phyloP scores from a whole-genome alignment of 2,329 filamentous ascomycete species.

The Claviceps spartinae region DNA sequence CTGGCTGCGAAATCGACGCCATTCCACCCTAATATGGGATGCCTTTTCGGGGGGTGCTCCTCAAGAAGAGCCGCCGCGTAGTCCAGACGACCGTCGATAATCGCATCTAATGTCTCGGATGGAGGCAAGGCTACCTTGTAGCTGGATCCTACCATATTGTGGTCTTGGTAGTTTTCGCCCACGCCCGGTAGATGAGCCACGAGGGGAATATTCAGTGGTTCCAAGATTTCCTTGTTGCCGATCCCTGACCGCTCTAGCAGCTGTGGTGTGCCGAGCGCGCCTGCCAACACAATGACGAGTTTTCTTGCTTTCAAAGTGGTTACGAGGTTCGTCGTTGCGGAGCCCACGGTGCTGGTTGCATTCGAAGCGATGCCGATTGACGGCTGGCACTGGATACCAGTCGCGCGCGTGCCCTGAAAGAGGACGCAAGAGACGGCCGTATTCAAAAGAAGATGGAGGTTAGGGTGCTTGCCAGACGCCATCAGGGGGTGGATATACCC shows the following conservation, averaged over 20 bases:
- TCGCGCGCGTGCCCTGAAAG: slow-evolving; percentile 36
- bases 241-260: slow-evolving; percentile 51
- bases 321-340: background rate
- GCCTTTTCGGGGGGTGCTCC: slow-evolving; percentile 17
- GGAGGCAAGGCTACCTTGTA: slow-evolving; percentile 26
- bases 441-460: slow-evolving; percentile 45
- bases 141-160: slow-evolving; percentile 38
- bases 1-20: slow-evolving; percentile 41
- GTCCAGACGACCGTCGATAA: slow-evolving; percentile 30
- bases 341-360: background rate
- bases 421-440: slow-evolving; percentile 41
- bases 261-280: slow-evolving; percentile 37
- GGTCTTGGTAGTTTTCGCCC: slow-evolving; percentile 40
- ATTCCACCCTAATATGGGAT: slow-evolving; percentile 44
- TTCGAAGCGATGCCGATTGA: background rate
- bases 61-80: slow-evolving; percentile 24
- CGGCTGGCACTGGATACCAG: slow-evolving; percentile 45
- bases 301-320: slow-evolving; percentile 15
- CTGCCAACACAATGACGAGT: slow-evolving; percentile 23
- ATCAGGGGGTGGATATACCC: slow-evolving; percentile 27
- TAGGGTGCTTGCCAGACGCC: slow-evolving; percentile 29
- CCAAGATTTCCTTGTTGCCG: slow-evolving; percentile 35
- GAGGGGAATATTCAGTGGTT: slow-evolving; percentile 30
- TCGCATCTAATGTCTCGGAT: slow-evolving; percentile 31
- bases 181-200: slow-evolving; percentile 36